A percentile compares a stretch with the other conserved stretches of the same genome.
Evolutionary conservation across 1,284 basidiomycete genomes (phyloP).

Genomic region (Paramarasmius palmivorus): DNA sequence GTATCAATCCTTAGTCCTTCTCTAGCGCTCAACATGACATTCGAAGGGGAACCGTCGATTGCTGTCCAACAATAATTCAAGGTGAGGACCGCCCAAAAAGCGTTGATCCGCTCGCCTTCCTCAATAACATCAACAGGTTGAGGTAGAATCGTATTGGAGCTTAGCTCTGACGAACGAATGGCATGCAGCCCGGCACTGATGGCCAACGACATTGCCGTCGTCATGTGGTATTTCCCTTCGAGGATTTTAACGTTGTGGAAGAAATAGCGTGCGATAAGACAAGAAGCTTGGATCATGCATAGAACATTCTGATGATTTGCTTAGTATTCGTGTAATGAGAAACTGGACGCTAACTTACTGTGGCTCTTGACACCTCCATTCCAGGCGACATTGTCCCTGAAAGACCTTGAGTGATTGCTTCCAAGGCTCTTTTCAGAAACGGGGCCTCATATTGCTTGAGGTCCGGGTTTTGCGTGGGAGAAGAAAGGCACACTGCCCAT

Average conservation of each 20-base stretch:
- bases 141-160: neutral
- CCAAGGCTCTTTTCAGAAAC: neutral
- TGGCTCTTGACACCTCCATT: neutral
- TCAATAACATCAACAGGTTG: constrained; percentile 22
- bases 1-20: constrained; percentile 28
- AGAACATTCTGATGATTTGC: constrained; percentile 25
- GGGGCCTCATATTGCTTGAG: neutral
- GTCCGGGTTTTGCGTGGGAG: neutral
- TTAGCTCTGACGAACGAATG: constrained; percentile 17
- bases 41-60: constrained; percentile 24
- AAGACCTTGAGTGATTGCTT: neutral
- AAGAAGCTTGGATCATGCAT: constrained; percentile 35
- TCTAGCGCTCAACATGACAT: constrained; percentile 18
- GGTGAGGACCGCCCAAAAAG: constrained; percentile 35
- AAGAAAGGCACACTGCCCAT: neutral
- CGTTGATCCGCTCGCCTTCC: constrained; percentile 35
- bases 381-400: neutral
- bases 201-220: constrained; percentile 30
- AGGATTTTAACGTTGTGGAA: constrained; percentile 30
- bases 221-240: constrained; percentile 35
- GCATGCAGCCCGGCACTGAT: constrained; percentile 31
- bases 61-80: constrained; percentile 32
- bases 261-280: constrained; percentile 36
- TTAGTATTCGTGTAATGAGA: too few species aligned
- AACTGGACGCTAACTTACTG: neutral